Conservation (phyloP, 768 basidiomycete species). For the Galerina marginata region DNA sequence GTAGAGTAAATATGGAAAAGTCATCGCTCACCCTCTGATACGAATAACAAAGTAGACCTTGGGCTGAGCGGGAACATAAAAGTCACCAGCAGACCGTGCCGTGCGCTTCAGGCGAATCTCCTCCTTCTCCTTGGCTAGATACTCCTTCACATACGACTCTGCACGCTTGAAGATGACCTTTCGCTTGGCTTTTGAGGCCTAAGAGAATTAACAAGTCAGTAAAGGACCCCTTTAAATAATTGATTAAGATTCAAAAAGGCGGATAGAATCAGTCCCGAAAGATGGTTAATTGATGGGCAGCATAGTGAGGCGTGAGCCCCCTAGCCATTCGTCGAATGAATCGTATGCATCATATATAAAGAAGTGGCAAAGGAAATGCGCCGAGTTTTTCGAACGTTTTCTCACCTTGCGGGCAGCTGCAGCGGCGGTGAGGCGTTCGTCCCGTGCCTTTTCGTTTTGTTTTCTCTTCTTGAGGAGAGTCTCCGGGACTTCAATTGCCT, state of each 20-base stretch:
- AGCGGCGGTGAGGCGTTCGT: conserved; percentile 88
- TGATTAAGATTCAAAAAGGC: conserved; percentile 17
- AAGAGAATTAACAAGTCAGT: conserved; percentile 14
- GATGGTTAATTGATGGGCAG: conserved; percentile 88
- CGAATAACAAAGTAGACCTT: conserved; percentile 98
- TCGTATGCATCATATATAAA: conserved; percentile 81
- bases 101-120: conserved; percentile 94
- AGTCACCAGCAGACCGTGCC: conserved; percentile 91
- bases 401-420: conserved; percentile 88
- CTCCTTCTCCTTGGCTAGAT: conserved; percentile 90
- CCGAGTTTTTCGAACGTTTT: conserved; percentile 14
- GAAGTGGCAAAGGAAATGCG: conserved; percentile 22
- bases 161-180: conserved; percentile 99
- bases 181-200: conserved; percentile 92
- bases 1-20: neutral
- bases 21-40: conserved; percentile 84
- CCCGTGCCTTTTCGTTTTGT: conserved; percentile 94
- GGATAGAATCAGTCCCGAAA: conserved; percentile 80
- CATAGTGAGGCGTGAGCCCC: conserved; percentile 60
- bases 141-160: conserved; percentile 98
- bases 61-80: conserved; percentile 95
- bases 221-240: conserved; percentile 3
- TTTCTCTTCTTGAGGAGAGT: conserved; percentile 99
- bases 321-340: conserved; percentile 83
- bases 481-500: conserved; percentile 98